These are phyloP conservation scores for Chlamydomonas incerta DNA, from an alignment of 139 green algal genomes.

Conservation along the genomic window DNA sequence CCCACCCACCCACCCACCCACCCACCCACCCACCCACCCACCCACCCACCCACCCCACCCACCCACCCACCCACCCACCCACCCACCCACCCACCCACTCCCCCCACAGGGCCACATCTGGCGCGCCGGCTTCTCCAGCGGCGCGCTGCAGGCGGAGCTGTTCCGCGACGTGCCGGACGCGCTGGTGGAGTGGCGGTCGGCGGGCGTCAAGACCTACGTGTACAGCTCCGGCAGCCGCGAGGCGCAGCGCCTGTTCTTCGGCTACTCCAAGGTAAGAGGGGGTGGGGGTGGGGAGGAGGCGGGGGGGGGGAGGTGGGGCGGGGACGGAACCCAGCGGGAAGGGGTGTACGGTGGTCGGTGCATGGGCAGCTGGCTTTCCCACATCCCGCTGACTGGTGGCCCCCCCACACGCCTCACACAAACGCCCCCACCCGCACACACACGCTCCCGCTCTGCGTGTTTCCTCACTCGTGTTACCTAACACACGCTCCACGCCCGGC, in stretches of 20 bases:
- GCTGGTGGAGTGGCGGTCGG: constrained; percentile 74
- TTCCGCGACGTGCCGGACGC: constrained; percentile 87
- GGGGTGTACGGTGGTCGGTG: no score
- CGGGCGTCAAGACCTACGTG: constrained; percentile 94
- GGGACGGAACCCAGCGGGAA: not conserved
- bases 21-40: no score
- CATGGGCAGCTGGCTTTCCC: no score
- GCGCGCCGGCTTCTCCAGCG: constrained; percentile 80
- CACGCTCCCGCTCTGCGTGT: not conserved
- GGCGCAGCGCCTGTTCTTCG: constrained; percentile 78
- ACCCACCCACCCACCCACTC: not conserved
- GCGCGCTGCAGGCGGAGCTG: constrained; percentile 81
- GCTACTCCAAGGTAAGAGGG: constrained; percentile 39
- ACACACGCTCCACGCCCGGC: no score
- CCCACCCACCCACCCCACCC: not conserved
- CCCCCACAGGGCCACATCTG: constrained; percentile 73
- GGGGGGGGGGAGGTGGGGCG: not conserved
- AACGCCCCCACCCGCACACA: not conserved
- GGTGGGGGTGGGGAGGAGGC: not conserved
- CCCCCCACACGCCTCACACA: no score
- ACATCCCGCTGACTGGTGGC: no score
- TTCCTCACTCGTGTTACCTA: no score
- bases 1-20: no score
- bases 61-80: not conserved
- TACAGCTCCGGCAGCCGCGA: constrained; percentile 88